phyloP scores from a whole-genome alignment of 345 rosid genomes.

The Cardiospermum halicacabum region DNA sequence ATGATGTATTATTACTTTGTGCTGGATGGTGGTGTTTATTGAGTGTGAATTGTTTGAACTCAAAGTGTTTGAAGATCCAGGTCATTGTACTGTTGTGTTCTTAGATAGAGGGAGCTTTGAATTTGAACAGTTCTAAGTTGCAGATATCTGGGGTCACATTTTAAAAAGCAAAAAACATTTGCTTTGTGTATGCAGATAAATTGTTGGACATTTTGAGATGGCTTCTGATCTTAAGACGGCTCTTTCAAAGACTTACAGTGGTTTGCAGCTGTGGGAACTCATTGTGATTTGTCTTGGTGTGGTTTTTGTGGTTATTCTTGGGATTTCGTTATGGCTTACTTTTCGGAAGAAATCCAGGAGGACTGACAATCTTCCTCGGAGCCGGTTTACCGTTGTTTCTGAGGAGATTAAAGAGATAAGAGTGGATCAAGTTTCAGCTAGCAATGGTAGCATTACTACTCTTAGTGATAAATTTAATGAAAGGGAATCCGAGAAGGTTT shows the following conservation, averaged over 20 bases:
- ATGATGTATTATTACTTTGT: not conserved
- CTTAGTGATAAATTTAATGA: constrained; percentile 54
- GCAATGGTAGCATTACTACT: constrained; percentile 32
- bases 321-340: constrained; percentile 65
- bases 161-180: not conserved
- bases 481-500: constrained; percentile 57
- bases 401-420: constrained; percentile 89
- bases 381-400: constrained; percentile 39
- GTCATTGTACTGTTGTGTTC: not conserved
- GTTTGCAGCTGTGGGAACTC: constrained; percentile 70
- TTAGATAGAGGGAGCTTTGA: not conserved
- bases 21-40: constrained; percentile 8
- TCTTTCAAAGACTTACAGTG: constrained; percentile 51
- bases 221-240: constrained; percentile 52
- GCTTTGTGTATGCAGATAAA: constrained; percentile 28
- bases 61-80: constrained; percentile 1
- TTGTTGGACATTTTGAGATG: constrained; percentile 36
- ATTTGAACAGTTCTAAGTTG: not conserved
- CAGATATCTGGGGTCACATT: not conserved
- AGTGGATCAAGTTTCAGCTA: constrained; percentile 72
- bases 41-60: constrained; percentile 12
- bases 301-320: constrained; percentile 45
- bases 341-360: constrained; percentile 64
- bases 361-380: constrained; percentile 42
- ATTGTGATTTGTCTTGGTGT: constrained; percentile 57